Evolutionary conservation across 2,329 filamentous ascomycete genomes (phyloP).

Genomic region (Colletotrichum incanum): DNA sequence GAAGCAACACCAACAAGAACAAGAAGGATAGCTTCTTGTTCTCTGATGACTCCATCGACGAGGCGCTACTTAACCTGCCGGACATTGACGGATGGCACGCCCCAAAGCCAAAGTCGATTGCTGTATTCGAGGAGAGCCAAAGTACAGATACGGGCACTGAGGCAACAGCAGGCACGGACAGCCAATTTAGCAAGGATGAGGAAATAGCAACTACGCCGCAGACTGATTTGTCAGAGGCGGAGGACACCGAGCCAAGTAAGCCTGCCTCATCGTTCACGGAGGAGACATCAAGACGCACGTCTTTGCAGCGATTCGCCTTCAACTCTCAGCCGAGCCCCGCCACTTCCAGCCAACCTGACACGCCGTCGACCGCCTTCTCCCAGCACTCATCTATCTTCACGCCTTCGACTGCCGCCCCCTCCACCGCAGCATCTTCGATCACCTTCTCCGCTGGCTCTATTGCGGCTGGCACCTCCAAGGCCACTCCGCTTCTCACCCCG

Average conservation of each 20-base stretch:
- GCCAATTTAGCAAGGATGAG: slow-evolving; percentile 42
- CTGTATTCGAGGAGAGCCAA: slow-evolving; percentile 62
- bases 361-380: slow-evolving; percentile 53
- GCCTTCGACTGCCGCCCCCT: slow-evolving; percentile 50
- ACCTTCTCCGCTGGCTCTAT: slow-evolving; percentile 54
- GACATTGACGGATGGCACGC: slow-evolving; percentile 67
- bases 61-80: slow-evolving; percentile 66
- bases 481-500: slow-evolving; percentile 64
- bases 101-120: slow-evolving; percentile 55
- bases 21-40: slow-evolving; percentile 62
- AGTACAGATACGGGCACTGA: slow-evolving; percentile 44
- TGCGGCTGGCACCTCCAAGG: slow-evolving; percentile 56
- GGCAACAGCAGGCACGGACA: slow-evolving; percentile 28
- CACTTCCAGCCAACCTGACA: slow-evolving; percentile 48
- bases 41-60: slow-evolving; percentile 72
- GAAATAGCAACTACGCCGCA: slow-evolving; percentile 28
- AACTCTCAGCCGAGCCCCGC: slow-evolving; percentile 32
- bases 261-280: neutral
- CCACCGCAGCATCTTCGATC: slow-evolving; percentile 61
- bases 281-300: slow-evolving; percentile 16
- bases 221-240: slow-evolving; percentile 31
- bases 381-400: slow-evolving; percentile 49
- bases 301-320: slow-evolving; percentile 49
- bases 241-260: slow-evolving; percentile 7
- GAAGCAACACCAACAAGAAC: slow-evolving; percentile 48